phyloP scores from a whole-genome alignment of 1,284 basidiomycete species.

The Melampsora abietis-canadensis region DNA sequence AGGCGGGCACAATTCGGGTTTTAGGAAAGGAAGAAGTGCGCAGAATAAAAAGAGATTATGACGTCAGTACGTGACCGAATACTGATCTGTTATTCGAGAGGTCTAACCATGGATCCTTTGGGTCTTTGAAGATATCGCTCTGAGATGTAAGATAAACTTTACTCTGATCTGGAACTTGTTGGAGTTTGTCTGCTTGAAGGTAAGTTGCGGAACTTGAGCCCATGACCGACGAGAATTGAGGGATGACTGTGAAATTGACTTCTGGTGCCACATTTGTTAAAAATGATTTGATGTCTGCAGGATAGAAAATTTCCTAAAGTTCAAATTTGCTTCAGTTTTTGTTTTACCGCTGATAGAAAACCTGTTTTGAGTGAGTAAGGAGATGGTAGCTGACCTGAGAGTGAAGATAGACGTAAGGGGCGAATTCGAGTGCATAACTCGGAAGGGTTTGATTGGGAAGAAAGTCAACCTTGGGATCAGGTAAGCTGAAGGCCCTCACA shows the following conservation, averaged over 20 bases:
- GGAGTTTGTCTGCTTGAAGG: not conserved
- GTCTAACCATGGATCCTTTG: not conserved
- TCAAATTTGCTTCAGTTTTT: too few species aligned
- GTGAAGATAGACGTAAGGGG: constrained; percentile 29
- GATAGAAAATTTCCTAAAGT: constrained; percentile 13
- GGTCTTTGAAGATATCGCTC: constrained; percentile 13
- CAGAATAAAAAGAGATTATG: too few species aligned
- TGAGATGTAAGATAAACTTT: constrained; percentile 17
- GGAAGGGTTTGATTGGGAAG: constrained; percentile 23
- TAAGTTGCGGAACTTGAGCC: not conserved
- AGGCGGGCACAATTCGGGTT: not conserved
- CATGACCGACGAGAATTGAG: not conserved
- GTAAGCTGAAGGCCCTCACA: not conserved
- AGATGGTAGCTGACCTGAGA: constrained; percentile 2
- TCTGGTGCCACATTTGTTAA: constrained; percentile 19
- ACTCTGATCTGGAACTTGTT: not conserved
- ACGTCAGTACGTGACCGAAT: not conserved
- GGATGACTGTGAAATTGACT: constrained; percentile 2
- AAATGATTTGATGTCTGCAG: constrained; percentile 7
- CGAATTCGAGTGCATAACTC: constrained; percentile 19
- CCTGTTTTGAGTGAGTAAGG: too few species aligned
- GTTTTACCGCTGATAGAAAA: too few species aligned
- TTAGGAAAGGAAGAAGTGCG: too few species aligned
- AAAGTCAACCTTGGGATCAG: constrained; percentile 6
- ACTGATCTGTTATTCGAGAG: not conserved